These are phyloP conservation scores for Luvunga scandens DNA, from an alignment of 345 rosid genomes.

Conservation along the genomic window DNA sequence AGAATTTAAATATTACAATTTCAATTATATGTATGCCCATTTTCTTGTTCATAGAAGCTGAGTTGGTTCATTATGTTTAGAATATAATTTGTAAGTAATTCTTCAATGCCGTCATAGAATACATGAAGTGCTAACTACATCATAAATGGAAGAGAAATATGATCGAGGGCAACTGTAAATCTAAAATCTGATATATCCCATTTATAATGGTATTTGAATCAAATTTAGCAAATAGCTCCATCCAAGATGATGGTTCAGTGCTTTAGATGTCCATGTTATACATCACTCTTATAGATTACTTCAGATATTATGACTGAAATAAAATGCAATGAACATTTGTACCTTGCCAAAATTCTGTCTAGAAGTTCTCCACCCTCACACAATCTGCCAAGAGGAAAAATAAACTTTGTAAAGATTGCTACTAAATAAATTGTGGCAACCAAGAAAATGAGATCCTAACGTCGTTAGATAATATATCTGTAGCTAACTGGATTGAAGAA, in stretches of 20 bases:
- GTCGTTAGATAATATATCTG: constrained; percentile 5
- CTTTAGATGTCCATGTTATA: not conserved
- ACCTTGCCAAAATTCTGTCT: constrained; percentile 83
- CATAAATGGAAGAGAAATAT: not conserved
- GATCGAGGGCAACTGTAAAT: not conserved
- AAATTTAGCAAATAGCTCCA: not conserved
- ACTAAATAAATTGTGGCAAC: not conserved
- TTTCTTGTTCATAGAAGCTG: not conserved
- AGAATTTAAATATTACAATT: not conserved
- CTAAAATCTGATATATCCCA: not conserved
- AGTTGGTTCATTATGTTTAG: not conserved
- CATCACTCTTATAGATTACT: not conserved
- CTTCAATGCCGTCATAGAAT: not conserved
- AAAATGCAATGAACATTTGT: not conserved
- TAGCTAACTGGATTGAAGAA: constrained; percentile 22
- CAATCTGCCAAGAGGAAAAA: constrained; percentile 45
- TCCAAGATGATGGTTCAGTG: not conserved
- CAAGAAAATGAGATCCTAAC: constrained; percentile 5
- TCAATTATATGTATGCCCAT: not conserved
- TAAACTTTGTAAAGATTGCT: constrained; percentile 3
- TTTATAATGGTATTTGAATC: not conserved
- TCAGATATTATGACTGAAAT: constrained; percentile 10
- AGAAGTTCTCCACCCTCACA: constrained; percentile 88
- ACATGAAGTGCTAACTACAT: not conserved
- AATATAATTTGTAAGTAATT: not conserved